Evolutionary conservation across 805 yeast species (phyloP), one percentile per base, ranked within the genome.

Genomic region (Hyphopichia homilentoma): DNA sequence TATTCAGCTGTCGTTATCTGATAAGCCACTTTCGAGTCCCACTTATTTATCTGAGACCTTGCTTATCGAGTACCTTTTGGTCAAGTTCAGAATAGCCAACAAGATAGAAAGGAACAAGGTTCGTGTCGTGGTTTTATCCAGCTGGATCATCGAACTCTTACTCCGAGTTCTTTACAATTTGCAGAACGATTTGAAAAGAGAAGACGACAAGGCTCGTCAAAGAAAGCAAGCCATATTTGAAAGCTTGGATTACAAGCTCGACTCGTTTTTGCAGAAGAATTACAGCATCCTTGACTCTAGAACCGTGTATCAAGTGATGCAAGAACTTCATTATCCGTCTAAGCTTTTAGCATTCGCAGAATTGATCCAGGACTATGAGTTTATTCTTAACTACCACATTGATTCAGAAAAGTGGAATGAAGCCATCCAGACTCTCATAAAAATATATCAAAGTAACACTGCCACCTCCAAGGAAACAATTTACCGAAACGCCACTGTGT

Each of bases 261-360:
- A 44, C 57, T 67, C 54, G 2, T 86, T 88, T 50, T 52, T 88
- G 11, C 49, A 60, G 2, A 48, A 58, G 2, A 69, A 77, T 49
- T 59, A 68, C 34, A 61, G 63, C 16, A 45, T 54, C 4, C 48
- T 87, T n/a, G 94, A 88, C 51, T 68, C 68, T 21, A 68, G 68
- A 7, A 81, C 95, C 0, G 64, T 84, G 0, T 84, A 81, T 47
- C 88, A 86, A 48, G 73, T 89, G 4, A 68, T 90, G 32, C 57
- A 71, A 0, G 73, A 79, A 3, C 83, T 83, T 46, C 81, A 87
- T 38, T 67, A 83, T 36, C 73, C 73, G 29, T 68, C 73, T 0
- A 83, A 81, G 50, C 59, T 88, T 11, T 47, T 90, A 1, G 71
- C 65, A 37, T 86, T 74, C 56, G 89, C 96, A 0, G 77, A 75